Conservation (phyloP, 2,329 filamentous ascomycete species). For the Fusarium xyrophilum region DNA sequence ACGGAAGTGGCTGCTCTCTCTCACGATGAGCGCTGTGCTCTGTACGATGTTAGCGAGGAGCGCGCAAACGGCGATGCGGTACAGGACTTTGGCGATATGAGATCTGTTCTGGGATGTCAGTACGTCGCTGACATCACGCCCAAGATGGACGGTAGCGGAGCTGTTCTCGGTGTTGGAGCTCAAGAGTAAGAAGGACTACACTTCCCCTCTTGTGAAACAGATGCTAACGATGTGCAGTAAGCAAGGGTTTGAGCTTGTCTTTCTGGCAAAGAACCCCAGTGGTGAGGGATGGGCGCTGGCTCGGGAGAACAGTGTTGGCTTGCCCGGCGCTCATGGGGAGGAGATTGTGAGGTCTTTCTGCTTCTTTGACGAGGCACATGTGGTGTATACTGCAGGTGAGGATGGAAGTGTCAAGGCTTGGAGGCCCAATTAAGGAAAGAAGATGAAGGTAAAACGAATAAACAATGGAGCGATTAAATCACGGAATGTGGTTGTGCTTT, state of each 20-base stretch:
- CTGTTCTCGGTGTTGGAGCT: constrained; percentile 69
- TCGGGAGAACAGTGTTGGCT: constrained; percentile 61
- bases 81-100: constrained; percentile 71
- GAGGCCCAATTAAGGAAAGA: constrained; percentile 47
- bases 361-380: constrained; percentile 66
- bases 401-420: constrained; percentile 66
- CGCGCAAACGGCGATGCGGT: constrained; percentile 64
- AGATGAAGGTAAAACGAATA: background rate
- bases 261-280: constrained; percentile 58
- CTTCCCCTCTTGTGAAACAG: constrained; percentile 40
- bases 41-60: constrained; percentile 73
- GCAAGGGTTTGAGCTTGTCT: constrained; percentile 66
- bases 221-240: constrained; percentile 47
- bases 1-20: constrained; percentile 75
- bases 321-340: constrained; percentile 67
- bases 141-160: constrained; percentile 64
- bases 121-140: constrained; percentile 74
- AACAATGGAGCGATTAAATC: background rate
- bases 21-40: constrained; percentile 78
- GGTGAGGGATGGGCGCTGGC: constrained; percentile 61
- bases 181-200: constrained; percentile 67
- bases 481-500: background rate
- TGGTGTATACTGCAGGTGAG: constrained; percentile 66
- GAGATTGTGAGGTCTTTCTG: constrained; percentile 71
- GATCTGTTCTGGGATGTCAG: constrained; percentile 70